These are phyloP conservation scores for Brassica hybrid DNA, from an alignment of 441 rosid species.

Conservation along the genomic window DNA sequence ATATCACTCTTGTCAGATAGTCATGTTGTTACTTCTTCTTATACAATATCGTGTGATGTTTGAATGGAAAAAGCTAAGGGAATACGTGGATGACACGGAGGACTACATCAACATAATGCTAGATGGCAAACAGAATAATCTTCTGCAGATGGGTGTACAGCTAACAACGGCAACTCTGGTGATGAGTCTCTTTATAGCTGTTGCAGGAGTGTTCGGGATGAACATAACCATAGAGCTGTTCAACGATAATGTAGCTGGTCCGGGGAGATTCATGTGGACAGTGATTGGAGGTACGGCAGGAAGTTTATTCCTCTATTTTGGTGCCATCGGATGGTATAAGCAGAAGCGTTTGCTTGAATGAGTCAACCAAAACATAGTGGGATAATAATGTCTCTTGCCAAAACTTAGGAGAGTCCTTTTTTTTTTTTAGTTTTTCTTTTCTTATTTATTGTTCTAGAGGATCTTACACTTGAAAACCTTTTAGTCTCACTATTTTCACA, in stretches of 20 bases:
- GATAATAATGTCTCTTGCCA: not conserved
- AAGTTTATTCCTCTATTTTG: not conserved
- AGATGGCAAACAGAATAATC: conserved; percentile 85
- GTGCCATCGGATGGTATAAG: not conserved
- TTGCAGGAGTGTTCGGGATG: conserved; percentile 74
- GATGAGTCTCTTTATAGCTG: conserved; percentile 58
- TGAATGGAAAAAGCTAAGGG: conserved; percentile 59
- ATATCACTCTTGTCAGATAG: not conserved
- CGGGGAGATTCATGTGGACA: conserved; percentile 51
- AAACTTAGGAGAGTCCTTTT: not conserved
- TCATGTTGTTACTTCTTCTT: not conserved
- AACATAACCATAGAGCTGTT: conserved; percentile 65
- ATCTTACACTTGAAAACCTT: not conserved
- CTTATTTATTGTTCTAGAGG: not conserved
- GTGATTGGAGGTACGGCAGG: conserved; percentile 1
- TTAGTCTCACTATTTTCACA: not conserved
- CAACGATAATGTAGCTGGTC: conserved; percentile 35
- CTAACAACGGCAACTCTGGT: conserved; percentile 71
- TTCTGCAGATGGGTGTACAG: conserved; percentile 84
- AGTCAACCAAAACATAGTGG: not conserved
- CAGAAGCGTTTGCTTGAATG: not conserved
- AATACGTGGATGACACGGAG: conserved; percentile 84
- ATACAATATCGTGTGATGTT: conserved; percentile 18
- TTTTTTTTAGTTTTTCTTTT: not conserved
- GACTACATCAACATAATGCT: conserved; percentile 90